Evolutionary conservation across 2,329 filamentous ascomycete species (phyloP), one percentile per base, ranked within the genome.

Genomic region (Teratosphaeria gauchensis): DNA sequence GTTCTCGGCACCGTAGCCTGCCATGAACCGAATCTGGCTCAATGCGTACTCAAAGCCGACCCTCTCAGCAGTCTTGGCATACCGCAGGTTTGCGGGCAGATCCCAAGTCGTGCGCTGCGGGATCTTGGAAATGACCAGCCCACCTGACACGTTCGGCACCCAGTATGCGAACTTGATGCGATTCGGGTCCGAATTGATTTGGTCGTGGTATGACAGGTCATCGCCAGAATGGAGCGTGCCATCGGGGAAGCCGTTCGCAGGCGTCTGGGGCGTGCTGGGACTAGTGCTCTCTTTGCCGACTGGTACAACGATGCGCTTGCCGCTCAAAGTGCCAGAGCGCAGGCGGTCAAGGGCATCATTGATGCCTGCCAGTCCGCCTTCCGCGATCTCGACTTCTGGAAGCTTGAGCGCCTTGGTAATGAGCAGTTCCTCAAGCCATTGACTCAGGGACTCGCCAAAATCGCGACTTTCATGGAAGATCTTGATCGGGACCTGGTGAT

Each of bases 401-500:
- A 85, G 77, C 4, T 77, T 73, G 2, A 91, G 66, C 0, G 77
- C 68, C 0, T 78, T 76, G 0, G 77, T 74, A 8, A 79, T 75
- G 6, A 91, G 71, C n/a, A 91, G 71, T 28, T 77, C 74, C 69
- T 90, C 87, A 30, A 90, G 73, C 88, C 88, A 91, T 1, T 75
- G 69, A 12, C 84, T 83, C 57, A 90, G 69, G 0, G 77, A 77
- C 62, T 84, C 80, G 0, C 88, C 88, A 0, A 90, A 76, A 1
- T 77, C 76, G 0, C 83, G 80, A 0, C 85, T 78, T 59, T 87
- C 84, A 67, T 92, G 88, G 66, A 89, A 91, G 3, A 89, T 67
- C 71, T 91, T 91, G 61, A 92, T 88, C 0, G 88, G 88, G 0
- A 91, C 84, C 0, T 78, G 82, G 66, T 90, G 87, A 58, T 84